These are phyloP conservation scores for Anthostomella pinea DNA, from an alignment of 2,329 filamentous ascomycete species.

Conservation along the genomic window DNA sequence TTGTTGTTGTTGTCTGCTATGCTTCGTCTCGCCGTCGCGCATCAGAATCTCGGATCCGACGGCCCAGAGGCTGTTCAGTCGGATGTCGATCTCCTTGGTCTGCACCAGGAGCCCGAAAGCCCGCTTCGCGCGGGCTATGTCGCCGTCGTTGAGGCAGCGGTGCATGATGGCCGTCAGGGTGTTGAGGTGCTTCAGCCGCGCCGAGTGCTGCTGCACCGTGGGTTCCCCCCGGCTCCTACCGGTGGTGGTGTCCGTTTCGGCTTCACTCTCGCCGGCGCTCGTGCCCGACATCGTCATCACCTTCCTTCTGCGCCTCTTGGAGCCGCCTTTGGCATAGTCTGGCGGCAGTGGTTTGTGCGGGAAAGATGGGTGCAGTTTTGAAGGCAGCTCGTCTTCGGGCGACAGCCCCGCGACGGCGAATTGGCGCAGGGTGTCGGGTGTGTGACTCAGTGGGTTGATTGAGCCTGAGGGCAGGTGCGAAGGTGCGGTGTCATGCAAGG, in stretches of 20 bases:
- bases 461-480: slow-evolving; percentile 31
- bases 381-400: slow-evolving; percentile 43
- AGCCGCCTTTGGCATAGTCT: slow-evolving; percentile 7
- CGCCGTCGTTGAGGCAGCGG: slow-evolving; percentile 65
- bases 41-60: slow-evolving; percentile 83
- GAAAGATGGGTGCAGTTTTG: slow-evolving; percentile 40
- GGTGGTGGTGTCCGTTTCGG: slow-evolving; percentile 8
- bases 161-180: slow-evolving; percentile 70
- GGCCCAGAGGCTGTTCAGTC: slow-evolving; percentile 71
- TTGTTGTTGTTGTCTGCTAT: slow-evolving; percentile 1
- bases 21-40: slow-evolving; percentile 48
- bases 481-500: slow-evolving; percentile 5
- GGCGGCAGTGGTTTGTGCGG: slow-evolving; percentile 47
- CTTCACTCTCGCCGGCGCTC: slow-evolving; percentile 8
- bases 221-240: slow-evolving; percentile 5
- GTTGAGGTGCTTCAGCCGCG: slow-evolving; percentile 57
- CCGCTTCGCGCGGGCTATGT: slow-evolving; percentile 68
- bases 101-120: slow-evolving; percentile 73
- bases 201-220: slow-evolving; percentile 22
- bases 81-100: slow-evolving; percentile 62
- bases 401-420: slow-evolving; percentile 52
- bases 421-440: slow-evolving; percentile 50
- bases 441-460: slow-evolving; percentile 56
- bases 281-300: slow-evolving; percentile 2
- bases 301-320: slow-evolving; percentile 14